Percentiles rank a stretch among this genome's conserved stretches.
Conservation (phyloP, 2,329 filamentous ascomycete species). For the Torrubiella hemipterigena region DNA sequence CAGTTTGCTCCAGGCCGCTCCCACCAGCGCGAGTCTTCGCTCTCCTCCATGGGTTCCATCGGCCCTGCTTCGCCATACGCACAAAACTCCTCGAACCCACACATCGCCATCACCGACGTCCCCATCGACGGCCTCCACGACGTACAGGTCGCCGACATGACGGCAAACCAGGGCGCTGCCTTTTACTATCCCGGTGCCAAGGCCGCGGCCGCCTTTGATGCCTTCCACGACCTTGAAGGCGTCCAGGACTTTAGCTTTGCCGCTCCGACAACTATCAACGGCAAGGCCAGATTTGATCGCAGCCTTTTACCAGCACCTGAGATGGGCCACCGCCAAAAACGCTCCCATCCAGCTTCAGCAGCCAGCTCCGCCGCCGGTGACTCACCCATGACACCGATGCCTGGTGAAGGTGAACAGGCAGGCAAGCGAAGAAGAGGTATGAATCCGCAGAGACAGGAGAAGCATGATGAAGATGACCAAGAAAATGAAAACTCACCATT, state of each 20-base stretch:
- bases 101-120: constrained; percentile 42
- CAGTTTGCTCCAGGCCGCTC: constrained; percentile 27
- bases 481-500: constrained; percentile 57
- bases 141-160: constrained; percentile 17
- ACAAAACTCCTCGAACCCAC: constrained; percentile 42
- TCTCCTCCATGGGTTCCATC: constrained; percentile 47
- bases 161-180: constrained; percentile 15
- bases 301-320: constrained; percentile 34
- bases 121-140: constrained; percentile 32
- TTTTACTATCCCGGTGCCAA: constrained; percentile 37
- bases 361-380: constrained; percentile 45
- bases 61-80: constrained; percentile 49
- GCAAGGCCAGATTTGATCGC: constrained; percentile 27
- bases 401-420: constrained; percentile 34
- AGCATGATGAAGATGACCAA: constrained; percentile 4
- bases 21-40: constrained; percentile 49
- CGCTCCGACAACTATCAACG: too few species aligned
- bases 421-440: constrained; percentile 44
- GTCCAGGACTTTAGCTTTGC: too few species aligned
- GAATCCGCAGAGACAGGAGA: constrained; percentile 10
- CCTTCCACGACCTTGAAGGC: constrained; percentile 24
- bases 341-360: constrained; percentile 42
- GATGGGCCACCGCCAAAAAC: constrained; percentile 24
- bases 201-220: constrained; percentile 27
- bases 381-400: constrained; percentile 45